Conservation (phyloP, 2,329 filamentous ascomycete species). For the Xylaria sp. region DNA sequence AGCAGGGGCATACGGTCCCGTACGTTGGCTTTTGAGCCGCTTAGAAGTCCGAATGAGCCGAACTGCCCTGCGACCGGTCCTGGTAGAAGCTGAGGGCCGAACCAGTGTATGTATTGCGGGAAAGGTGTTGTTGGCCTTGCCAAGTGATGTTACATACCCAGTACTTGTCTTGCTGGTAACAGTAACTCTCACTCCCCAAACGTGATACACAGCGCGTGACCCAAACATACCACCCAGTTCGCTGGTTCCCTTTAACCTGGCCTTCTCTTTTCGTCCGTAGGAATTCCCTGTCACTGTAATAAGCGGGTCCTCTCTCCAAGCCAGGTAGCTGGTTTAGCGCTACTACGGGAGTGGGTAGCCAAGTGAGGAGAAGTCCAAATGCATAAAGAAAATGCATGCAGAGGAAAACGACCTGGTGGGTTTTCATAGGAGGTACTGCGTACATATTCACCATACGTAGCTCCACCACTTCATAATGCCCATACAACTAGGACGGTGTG, state of each 20-base stretch:
- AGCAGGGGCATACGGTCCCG: too few species aligned
- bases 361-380: background rate
- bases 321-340: background rate
- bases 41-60: background rate
- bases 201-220: too few species aligned
- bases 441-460: background rate
- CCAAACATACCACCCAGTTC: too few species aligned
- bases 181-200: too few species aligned
- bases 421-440: background rate
- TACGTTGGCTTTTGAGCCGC: background rate
- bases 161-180: too few species aligned
- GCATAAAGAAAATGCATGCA: background rate
- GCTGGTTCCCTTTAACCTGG: background rate
- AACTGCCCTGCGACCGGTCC: too few species aligned
- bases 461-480: background rate
- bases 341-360: background rate
- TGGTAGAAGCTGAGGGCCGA: too few species aligned
- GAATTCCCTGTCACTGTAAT: background rate
- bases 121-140: too few species aligned
- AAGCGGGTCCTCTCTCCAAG: background rate
- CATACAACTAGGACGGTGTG: background rate
- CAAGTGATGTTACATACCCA: too few species aligned
- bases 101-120: too few species aligned
- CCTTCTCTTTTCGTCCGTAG: background rate
- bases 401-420: background rate